Evolutionary conservation across 2,329 filamentous ascomycete species (phyloP).

Genomic region (Penicillium brasilianum): DNA sequence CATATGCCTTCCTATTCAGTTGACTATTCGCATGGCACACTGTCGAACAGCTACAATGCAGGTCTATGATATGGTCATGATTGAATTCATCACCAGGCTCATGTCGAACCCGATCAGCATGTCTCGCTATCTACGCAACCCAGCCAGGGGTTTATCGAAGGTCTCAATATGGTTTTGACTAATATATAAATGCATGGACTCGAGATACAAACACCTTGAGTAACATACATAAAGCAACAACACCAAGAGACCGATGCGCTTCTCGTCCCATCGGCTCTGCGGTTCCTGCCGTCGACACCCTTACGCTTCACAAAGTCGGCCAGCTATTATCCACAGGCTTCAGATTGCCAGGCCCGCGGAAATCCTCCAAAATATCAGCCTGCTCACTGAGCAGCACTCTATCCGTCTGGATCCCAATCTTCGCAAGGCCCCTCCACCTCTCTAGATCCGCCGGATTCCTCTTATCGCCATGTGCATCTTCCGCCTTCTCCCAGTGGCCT

Average conservation of each 20-base stretch:
- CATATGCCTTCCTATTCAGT: neutral
- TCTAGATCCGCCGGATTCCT: conserved; percentile 57
- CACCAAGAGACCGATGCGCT: neutral
- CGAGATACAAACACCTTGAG: neutral
- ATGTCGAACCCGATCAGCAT: neutral
- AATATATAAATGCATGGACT: neutral
- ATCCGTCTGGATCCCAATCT: conserved; percentile 57
- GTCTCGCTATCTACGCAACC: neutral
- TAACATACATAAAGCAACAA: neutral
- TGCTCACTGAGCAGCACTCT: conserved; percentile 60
- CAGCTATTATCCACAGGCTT: conserved; percentile 51
- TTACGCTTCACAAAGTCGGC: conserved; percentile 39
- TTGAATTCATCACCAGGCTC: no score
- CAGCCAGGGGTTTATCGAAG: neutral
- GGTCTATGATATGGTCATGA: no score
- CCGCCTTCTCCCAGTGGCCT: conserved; percentile 60
- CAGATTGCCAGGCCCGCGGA: conserved; percentile 56
- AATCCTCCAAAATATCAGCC: conserved; percentile 57
- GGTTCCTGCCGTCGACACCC: no score
- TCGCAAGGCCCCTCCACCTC: conserved; percentile 59
- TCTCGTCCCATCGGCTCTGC: neutral
- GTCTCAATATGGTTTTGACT: neutral
- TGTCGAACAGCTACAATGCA: no score
- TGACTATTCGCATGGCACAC: no score
- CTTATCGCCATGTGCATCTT: conserved; percentile 62